phyloP scores from a whole-genome alignment of 441 rosid genomes.

The Breynia disticha region DNA sequence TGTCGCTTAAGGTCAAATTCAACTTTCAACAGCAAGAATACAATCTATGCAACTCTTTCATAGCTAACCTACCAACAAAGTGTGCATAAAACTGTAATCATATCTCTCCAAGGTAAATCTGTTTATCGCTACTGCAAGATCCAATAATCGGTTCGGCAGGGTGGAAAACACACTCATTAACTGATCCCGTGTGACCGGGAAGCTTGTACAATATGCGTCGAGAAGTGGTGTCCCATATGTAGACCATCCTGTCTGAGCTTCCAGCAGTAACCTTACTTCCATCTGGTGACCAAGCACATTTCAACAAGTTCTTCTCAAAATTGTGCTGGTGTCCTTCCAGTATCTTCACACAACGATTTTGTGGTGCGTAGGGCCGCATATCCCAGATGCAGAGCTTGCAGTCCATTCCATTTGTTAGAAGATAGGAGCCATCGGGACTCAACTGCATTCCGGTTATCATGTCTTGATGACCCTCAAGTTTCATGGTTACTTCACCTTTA shows the following conservation, averaged over 20 bases:
- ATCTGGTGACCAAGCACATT: constrained; percentile 88
- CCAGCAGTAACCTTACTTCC: constrained; percentile 94
- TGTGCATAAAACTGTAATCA: constrained; percentile 18
- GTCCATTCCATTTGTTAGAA: constrained; percentile 90
- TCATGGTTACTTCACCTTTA: constrained; percentile 82
- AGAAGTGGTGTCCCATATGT: constrained; percentile 88
- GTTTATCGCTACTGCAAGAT: constrained; percentile 88
- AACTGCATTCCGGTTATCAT: constrained; percentile 82
- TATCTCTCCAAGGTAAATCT: constrained; percentile 81
- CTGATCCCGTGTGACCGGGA: constrained; percentile 88
- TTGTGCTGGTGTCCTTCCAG: constrained; percentile 94
- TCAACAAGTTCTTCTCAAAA: constrained; percentile 79
- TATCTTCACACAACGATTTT: constrained; percentile 82
- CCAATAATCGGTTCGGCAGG: constrained; percentile 74
- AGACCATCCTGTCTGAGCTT: constrained; percentile 89
- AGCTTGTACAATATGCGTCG: constrained; percentile 79
- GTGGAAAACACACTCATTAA: constrained; percentile 76
- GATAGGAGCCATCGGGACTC: constrained; percentile 95
- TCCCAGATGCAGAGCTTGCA: constrained; percentile 91
- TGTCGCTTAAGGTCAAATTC: too few species aligned
- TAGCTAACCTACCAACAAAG: too few species aligned
- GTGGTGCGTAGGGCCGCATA: constrained; percentile 94
- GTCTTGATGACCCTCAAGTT: constrained; percentile 92
- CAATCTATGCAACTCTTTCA: too few species aligned
- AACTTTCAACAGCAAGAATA: too few species aligned